phyloP scores from a whole-genome alignment of 495 filamentous ascomycete species.

The Penicillium pulvis region DNA sequence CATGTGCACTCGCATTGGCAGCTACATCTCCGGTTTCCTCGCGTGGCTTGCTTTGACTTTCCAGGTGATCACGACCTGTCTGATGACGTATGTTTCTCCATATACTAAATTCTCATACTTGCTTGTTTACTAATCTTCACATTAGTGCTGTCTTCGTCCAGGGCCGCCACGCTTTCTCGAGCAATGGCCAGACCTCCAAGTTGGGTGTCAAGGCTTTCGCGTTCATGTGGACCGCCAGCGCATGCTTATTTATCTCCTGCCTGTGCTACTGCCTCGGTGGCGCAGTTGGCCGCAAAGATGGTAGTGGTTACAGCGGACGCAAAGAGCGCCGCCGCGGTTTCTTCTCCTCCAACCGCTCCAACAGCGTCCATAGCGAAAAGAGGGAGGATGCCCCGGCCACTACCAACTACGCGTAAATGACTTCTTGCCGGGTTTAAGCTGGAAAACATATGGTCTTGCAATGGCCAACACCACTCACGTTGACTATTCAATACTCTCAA shows the following conservation, averaged over 20 bases:
- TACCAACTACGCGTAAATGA: slow-evolving; percentile 28
- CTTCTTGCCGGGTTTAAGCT: neutral
- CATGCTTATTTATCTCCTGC: slow-evolving; percentile 68
- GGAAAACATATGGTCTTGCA: neutral
- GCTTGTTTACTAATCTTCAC: slow-evolving; percentile 21
- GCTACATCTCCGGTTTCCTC: slow-evolving; percentile 59
- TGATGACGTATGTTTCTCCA: slow-evolving; percentile 67
- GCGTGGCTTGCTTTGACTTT: slow-evolving; percentile 60
- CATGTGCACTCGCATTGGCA: slow-evolving; percentile 60
- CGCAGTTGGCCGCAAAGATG: slow-evolving; percentile 36
- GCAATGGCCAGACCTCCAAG: slow-evolving; percentile 55
- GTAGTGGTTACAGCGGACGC: slow-evolving; percentile 42
- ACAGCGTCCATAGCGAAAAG: slow-evolving; percentile 41
- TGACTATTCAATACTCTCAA: neutral
- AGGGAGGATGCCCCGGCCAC: slow-evolving; percentile 16
- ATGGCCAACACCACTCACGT: neutral
- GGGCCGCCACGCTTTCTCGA: slow-evolving; percentile 69
- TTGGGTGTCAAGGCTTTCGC: slow-evolving; percentile 77
- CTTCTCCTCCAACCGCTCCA: slow-evolving; percentile 42
- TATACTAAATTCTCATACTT: neutral
- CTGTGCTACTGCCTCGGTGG: slow-evolving; percentile 67
- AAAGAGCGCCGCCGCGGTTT: slow-evolving; percentile 45
- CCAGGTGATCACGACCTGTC: slow-evolving; percentile 60
- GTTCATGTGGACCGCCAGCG: slow-evolving; percentile 83
- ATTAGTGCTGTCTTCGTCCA: slow-evolving; percentile 71